A percentile compares a stretch with the other conserved stretches of the same genome.
Conservation (phyloP, 129 eudicot genomes). For the Heracleum sosnowskyi region DNA sequence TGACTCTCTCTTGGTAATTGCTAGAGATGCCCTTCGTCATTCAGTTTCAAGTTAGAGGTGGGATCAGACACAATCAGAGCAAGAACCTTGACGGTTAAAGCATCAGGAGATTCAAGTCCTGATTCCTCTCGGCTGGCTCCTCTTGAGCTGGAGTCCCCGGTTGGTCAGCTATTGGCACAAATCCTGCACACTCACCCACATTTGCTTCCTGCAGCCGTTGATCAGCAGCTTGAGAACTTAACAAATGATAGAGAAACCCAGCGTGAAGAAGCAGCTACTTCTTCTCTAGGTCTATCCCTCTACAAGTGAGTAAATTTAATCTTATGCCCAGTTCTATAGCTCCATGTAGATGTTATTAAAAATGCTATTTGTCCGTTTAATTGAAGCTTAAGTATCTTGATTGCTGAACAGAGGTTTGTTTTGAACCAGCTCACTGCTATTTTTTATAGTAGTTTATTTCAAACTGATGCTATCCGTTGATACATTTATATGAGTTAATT, state of each 20-base stretch:
- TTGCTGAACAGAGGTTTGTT: background rate
- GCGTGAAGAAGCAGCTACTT: slow-evolving; percentile 34
- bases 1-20: background rate
- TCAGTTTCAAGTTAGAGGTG: slow-evolving; percentile 33
- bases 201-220: slow-evolving; percentile 79
- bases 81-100: slow-evolving; percentile 55
- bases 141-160: slow-evolving; percentile 70
- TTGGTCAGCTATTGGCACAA: slow-evolving; percentile 80
- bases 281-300: slow-evolving; percentile 50
- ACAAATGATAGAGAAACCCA: slow-evolving; percentile 54
- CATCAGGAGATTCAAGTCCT: slow-evolving; percentile 49
- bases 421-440: background rate
- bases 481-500: background rate
- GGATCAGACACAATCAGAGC: slow-evolving; percentile 32
- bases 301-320: slow-evolving; percentile 41
- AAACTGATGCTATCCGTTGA: background rate
- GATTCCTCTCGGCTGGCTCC: slow-evolving; percentile 65
- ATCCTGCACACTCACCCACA: slow-evolving; percentile 83
- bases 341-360: background rate
- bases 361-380: background rate
- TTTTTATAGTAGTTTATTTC: background rate
- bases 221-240: slow-evolving; percentile 88
- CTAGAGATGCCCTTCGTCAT: slow-evolving; percentile 43
- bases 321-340: background rate
- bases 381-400: background rate